Evolutionary conservation across 2,329 filamentous ascomycete species (phyloP), one percentile per base, ranked within the genome.

Genomic region (Colletotrichum tamarilloi): DNA sequence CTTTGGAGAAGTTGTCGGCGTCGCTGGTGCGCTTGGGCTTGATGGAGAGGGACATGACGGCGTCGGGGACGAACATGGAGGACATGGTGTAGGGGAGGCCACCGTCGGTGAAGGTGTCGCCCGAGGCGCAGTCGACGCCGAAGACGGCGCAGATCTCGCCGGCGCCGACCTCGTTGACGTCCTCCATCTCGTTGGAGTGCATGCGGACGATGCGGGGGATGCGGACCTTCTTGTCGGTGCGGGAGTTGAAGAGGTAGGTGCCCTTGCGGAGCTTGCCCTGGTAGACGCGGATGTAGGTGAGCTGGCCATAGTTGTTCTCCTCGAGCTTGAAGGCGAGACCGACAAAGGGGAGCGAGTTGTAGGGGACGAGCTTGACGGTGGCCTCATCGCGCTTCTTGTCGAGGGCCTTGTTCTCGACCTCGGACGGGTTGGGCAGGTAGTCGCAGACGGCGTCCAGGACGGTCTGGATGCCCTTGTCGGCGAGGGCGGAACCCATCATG

Each of bases 111-210:
- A 99, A 99, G 56, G 96, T 98, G 83, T 99, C 97, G 79, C 97
- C 97, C 56, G 96, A 98, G 46, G 97, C 95, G 82, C 97, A 99
- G 79, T 99, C 97, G 67, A 99, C 94, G 80, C 97, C 97, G 81
- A 99, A 99, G 72, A 99, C 97, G 74, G 97, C 97, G 81, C 97
- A 99, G 76, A 99, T 99, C 84, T 99, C 97, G 84, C 97, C 97
- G 67, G 97, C 96, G 65, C 95, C 95, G 75, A 99, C 93, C 83
- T 98, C 95, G 68, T 86, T 88, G 35, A 98, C 95, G 80, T 99
- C 97, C 83, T 99, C 97, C 96, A 99, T 98, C 81, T 99, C 97
- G 81, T 98, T 98, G 58, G 95, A 98, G 87, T 99, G 97, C 97
- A 99, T 99, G 75, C 97, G 95, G 75, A 99, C 97, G 79, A 99